Evolutionary conservation across 2,329 filamentous ascomycete genomes (phyloP).

Genomic region (Teratosphaeria viscida): DNA sequence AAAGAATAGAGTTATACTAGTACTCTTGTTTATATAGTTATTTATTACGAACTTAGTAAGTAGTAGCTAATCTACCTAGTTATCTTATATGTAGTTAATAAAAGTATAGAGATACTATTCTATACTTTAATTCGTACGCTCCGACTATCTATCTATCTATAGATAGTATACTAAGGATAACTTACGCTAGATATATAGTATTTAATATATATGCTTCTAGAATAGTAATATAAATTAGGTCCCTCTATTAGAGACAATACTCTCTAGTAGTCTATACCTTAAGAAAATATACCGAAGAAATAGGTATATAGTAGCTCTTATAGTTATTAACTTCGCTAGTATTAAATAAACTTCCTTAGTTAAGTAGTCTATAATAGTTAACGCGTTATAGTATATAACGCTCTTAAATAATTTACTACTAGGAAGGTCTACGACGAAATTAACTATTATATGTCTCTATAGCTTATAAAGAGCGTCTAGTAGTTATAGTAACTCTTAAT

Average conservation of each 20-base stretch:
- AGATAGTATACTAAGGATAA: conserved; percentile 19
- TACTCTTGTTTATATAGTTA: too few species aligned
- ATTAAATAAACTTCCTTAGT: too few species aligned
- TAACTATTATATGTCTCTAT: background rate
- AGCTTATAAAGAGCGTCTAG: background rate
- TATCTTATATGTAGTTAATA: too few species aligned
- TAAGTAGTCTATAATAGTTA: background rate
- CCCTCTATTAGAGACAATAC: conserved; percentile 14
- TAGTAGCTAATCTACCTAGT: too few species aligned
- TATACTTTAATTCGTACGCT: conserved; percentile 1
- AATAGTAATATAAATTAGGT: conserved; percentile 14
- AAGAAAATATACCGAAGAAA: background rate
- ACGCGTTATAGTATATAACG: background rate
- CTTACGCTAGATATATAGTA: conserved; percentile 11
- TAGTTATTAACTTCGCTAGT: background rate
- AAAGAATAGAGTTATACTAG: conserved; percentile 12
- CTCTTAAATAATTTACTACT: background rate
- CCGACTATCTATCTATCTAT: conserved; percentile 12
- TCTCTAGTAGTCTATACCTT: conserved; percentile 4
- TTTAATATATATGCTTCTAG: conserved; percentile 8
- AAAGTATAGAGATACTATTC: conserved; percentile 1
- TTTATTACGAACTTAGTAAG: too few species aligned
- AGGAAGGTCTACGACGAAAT: background rate
- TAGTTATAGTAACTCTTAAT: background rate
- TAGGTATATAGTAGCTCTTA: background rate